Evolutionary conservation across 768 basidiomycete genomes (phyloP).

Genomic region (Tephrocybe sp.): DNA sequence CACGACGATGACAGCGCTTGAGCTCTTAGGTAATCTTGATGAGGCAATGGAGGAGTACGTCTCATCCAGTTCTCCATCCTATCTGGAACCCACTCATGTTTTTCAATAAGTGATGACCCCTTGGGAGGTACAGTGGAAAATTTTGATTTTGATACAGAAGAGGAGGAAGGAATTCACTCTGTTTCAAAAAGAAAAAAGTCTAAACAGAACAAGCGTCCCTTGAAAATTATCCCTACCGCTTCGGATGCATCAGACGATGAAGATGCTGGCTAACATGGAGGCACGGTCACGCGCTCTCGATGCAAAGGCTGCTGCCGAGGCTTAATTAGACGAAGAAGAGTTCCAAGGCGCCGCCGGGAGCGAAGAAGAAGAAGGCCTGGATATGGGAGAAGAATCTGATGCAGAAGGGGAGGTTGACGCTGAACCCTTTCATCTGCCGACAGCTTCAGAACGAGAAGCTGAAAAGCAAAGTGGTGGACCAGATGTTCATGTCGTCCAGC

Average conservation of each 20-base stretch:
- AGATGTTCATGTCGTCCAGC: slow-evolving; percentile 74
- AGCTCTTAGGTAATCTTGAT: slow-evolving; percentile 46
- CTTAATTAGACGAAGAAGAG: slow-evolving; percentile 68
- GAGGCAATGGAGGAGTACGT: slow-evolving; percentile 46
- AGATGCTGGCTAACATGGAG: slow-evolving; percentile 80
- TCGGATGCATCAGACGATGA: slow-evolving; percentile 53
- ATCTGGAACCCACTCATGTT: slow-evolving; percentile 16
- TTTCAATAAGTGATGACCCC: slow-evolving; percentile 45
- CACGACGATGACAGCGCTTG: too few relatives aligned
- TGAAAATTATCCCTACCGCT: slow-evolving; percentile 49
- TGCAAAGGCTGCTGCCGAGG: slow-evolving; percentile 63
- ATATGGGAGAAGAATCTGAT: slow-evolving; percentile 42
- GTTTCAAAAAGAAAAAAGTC: slow-evolving; percentile 48
- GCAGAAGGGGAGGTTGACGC: slow-evolving; percentile 47
- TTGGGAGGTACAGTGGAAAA: slow-evolving; percentile 54
- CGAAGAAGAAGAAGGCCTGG: slow-evolving; percentile 48
- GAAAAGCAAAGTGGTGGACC: slow-evolving; percentile 70
- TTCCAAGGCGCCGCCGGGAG: slow-evolving; percentile 52
- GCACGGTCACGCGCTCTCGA: slow-evolving; percentile 78
- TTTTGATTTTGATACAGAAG: slow-evolving; percentile 65
- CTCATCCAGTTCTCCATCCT: background rate
- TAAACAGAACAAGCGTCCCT: slow-evolving; percentile 48
- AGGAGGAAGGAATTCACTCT: slow-evolving; percentile 36
- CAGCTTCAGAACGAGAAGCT: slow-evolving; percentile 67
- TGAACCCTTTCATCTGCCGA: slow-evolving; percentile 65